Conservation (phyloP, 164 flowering plant species). For the Buxus sempervirens region DNA sequence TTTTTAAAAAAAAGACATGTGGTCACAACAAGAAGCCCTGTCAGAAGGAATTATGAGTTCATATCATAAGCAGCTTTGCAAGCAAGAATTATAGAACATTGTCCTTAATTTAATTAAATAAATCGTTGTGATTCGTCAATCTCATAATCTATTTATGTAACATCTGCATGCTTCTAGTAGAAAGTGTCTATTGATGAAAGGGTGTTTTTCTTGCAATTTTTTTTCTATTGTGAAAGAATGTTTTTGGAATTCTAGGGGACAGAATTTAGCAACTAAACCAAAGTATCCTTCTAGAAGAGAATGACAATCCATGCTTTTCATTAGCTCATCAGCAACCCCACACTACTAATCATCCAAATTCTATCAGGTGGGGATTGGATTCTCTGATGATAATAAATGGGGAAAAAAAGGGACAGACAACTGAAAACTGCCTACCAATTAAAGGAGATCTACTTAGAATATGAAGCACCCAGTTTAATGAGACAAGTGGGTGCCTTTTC, state of each 20-base stretch:
- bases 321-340: background rate
- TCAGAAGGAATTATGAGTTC: background rate
- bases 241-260: background rate
- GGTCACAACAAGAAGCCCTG: background rate
- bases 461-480: no score
- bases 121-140: slow-evolving; percentile 4
- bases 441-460: no score
- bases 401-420: no score
- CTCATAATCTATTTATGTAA: background rate
- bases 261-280: background rate
- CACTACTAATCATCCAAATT: background rate
- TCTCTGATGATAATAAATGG: background rate
- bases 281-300: background rate
- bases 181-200: background rate
- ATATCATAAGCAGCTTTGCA: background rate
- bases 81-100: background rate
- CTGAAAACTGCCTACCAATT: no score
- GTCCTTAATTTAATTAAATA: background rate
- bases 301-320: background rate
- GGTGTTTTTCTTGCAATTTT: no score
- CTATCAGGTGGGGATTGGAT: background rate
- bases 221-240: no score
- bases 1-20: background rate
- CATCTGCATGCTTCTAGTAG: slow-evolving; percentile 2
- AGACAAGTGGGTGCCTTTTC: background rate